Conservation (phyloP, 768 basidiomycete genomes). For the Leccinum obscurum region DNA sequence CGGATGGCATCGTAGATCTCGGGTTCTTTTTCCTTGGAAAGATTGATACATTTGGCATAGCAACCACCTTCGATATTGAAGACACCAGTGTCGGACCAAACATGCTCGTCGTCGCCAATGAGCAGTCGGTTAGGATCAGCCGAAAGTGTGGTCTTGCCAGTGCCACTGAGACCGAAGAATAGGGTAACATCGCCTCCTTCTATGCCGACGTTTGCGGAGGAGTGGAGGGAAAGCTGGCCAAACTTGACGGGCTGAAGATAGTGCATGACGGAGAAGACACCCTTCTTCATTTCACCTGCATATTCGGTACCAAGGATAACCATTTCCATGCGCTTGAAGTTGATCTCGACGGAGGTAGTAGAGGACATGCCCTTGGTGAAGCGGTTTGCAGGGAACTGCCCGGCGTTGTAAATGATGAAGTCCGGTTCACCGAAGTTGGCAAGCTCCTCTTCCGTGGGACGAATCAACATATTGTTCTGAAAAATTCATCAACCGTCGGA, state of each 20-base stretch:
- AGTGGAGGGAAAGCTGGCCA: slow-evolving; percentile 96
- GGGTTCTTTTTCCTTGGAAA: slow-evolving; percentile 96
- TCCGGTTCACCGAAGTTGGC: slow-evolving; percentile 95
- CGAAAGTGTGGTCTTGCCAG: slow-evolving; percentile 98
- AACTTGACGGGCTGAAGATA: slow-evolving; percentile 99
- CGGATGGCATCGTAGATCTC: slow-evolving; percentile 96
- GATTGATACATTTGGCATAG: slow-evolving; percentile 98
- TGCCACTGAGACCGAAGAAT: slow-evolving; percentile 98
- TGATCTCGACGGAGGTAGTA: slow-evolving; percentile 98
- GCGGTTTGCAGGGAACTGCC: slow-evolving; percentile 99
- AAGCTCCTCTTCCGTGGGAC: slow-evolving; percentile 93
- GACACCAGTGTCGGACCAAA: slow-evolving; percentile 98
- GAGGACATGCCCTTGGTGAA: slow-evolving; percentile 99
- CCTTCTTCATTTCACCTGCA: slow-evolving; percentile 99
- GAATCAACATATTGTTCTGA: slow-evolving; percentile 99
- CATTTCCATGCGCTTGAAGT: slow-evolving; percentile 99
- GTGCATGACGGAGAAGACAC: slow-evolving; percentile 99
- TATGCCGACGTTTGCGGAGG: slow-evolving; percentile 94
- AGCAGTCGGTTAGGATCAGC: slow-evolving; percentile 92
- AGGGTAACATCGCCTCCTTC: slow-evolving; percentile 90
- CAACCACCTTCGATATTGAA: slow-evolving; percentile 99
- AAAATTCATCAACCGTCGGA: slow-evolving; percentile 3
- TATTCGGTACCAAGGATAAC: slow-evolving; percentile 99
- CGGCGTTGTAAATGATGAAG: slow-evolving; percentile 99
- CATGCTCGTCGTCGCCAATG: slow-evolving; percentile 99